Conservation (phyloP, 2,329 filamentous ascomycete genomes). For the Stagonosporopsis vannaccii region DNA sequence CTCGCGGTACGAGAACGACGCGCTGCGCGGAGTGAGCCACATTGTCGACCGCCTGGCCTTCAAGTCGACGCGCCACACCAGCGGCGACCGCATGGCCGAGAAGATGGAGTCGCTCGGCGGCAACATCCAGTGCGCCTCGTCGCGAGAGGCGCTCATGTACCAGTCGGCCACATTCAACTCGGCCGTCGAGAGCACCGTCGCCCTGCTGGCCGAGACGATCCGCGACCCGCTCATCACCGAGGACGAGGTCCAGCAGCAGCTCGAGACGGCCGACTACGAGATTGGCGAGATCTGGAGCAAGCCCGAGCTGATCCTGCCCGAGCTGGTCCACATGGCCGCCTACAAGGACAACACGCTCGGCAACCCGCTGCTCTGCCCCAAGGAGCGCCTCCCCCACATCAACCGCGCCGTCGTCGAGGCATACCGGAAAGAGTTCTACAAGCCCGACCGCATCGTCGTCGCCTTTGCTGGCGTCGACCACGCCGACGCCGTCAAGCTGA, state of each 20-base stretch:
- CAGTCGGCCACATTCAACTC: conserved; percentile 98
- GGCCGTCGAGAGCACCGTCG: conserved; percentile 82
- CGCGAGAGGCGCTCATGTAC: conserved; percentile 97
- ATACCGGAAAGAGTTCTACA: conserved; percentile 85
- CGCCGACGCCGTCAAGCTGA: conserved; percentile 76
- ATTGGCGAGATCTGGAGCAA: conserved; percentile 98
- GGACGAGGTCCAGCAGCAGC: conserved; percentile 83
- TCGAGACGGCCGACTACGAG: conserved; percentile 93
- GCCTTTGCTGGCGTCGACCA: conserved; percentile 94
- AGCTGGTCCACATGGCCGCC: conserved; percentile 92
- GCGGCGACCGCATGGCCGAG: conserved; percentile 86
- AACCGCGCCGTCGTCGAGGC: conserved; percentile 74
- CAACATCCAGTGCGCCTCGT: conserved; percentile 96
- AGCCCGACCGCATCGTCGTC: conserved; percentile 89
- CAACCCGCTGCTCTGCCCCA: conserved; percentile 89
- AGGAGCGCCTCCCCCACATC: conserved; percentile 80
- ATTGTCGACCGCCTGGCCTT: conserved; percentile 96
- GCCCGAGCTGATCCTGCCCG: conserved; percentile 92
- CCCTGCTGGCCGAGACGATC: conserved; percentile 90
- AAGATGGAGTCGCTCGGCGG: conserved; percentile 87
- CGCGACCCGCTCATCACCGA: conserved; percentile 84
- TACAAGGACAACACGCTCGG: conserved; percentile 96
- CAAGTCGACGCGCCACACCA: conserved; percentile 78
- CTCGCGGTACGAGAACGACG: conserved; percentile 88
- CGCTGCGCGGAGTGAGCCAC: conserved; percentile 88